phyloP scores from a whole-genome alignment of 352 stramenopile genomes.

The Phytophthora sansomeana region DNA sequence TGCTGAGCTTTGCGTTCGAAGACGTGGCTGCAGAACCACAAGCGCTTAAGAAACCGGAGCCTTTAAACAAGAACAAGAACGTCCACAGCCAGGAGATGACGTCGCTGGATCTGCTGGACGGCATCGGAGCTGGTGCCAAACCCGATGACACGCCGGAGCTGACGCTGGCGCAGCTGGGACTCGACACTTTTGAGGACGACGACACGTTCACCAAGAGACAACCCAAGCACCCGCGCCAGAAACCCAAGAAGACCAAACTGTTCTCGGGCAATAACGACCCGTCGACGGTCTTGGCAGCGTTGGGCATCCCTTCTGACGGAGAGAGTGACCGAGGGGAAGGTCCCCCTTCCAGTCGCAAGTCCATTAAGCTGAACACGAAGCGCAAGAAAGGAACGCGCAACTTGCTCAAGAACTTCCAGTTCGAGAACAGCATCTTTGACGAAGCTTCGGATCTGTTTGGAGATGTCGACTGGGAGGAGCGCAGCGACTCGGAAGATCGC shows the following conservation, averaged over 20 bases:
- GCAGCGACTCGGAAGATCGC: slow-evolving; percentile 54
- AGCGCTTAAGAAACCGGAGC: not conserved
- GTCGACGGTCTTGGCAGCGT: slow-evolving; percentile 39
- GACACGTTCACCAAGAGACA: slow-evolving; percentile 44
- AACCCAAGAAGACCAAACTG: slow-evolving; percentile 51
- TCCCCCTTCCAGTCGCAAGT: slow-evolving; percentile 44
- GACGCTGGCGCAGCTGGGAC: slow-evolving; percentile 55
- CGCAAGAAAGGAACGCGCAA: slow-evolving; percentile 81
- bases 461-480: slow-evolving; percentile 79
- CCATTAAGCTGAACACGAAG: slow-evolving; percentile 68
- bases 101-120: slow-evolving; percentile 30
- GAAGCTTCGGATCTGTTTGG: slow-evolving; percentile 70
- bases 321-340: slow-evolving; percentile 16
- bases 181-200: slow-evolving; percentile 37
- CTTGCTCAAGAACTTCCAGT: slow-evolving; percentile 84
- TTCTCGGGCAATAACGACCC: slow-evolving; percentile 41
- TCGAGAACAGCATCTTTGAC: slow-evolving; percentile 89
- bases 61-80: not conserved
- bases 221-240: slow-evolving; percentile 44
- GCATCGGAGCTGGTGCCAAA: slow-evolving; percentile 33
- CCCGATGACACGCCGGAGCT: slow-evolving; percentile 42
- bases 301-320: slow-evolving; percentile 40
- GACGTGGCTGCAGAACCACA: slow-evolving; percentile 31
- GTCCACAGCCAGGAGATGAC: not conserved
- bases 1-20: slow-evolving; percentile 79